A percentile compares a stretch with the other conserved stretches of the same genome.
Evolutionary conservation across 2,329 filamentous ascomycete genomes (phyloP).

Genomic region (Corynespora cassiicola): DNA sequence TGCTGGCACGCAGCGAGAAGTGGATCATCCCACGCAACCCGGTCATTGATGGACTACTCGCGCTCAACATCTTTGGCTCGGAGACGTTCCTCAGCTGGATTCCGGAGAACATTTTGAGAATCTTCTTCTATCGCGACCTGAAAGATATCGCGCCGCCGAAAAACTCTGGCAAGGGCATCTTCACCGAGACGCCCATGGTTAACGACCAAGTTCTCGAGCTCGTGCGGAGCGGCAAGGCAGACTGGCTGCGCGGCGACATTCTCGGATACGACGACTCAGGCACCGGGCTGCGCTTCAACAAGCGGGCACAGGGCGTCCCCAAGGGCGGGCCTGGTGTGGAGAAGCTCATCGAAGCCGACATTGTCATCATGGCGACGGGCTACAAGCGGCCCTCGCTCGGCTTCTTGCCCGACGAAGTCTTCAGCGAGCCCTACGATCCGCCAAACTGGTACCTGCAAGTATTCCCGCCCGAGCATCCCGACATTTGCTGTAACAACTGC

Average conservation of each 20-base stretch:
- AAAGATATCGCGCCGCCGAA: constrained; percentile 71
- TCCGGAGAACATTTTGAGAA: constrained; percentile 75
- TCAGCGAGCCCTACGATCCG: constrained; percentile 74
- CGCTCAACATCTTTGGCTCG: constrained; percentile 79
- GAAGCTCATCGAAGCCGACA: constrained; percentile 72
- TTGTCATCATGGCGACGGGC: constrained; percentile 84
- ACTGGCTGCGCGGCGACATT: constrained; percentile 85
- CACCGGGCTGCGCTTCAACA: constrained; percentile 73
- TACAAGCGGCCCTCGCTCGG: constrained; percentile 75
- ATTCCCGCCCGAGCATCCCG: constrained; percentile 77
- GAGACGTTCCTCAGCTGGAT: constrained; percentile 80
- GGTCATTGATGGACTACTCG: constrained; percentile 74
- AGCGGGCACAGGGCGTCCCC: constrained; percentile 73
- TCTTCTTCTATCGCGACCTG: constrained; percentile 84
- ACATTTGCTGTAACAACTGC: constrained; percentile 81
- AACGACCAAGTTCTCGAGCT: constrained; percentile 82
- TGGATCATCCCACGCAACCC: constrained; percentile 88
- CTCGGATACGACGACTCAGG: constrained; percentile 68
- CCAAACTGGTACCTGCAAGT: constrained; percentile 91
- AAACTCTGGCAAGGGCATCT: constrained; percentile 69
- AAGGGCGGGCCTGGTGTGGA: constrained; percentile 75
- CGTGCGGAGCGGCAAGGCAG: constrained; percentile 72
- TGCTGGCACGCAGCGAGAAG: constrained; percentile 80
- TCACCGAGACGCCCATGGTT: constrained; percentile 85
- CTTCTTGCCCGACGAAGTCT: constrained; percentile 77